Conservation (phyloP, 164 flowering plant genomes). For the Kingdonia uniflora region DNA sequence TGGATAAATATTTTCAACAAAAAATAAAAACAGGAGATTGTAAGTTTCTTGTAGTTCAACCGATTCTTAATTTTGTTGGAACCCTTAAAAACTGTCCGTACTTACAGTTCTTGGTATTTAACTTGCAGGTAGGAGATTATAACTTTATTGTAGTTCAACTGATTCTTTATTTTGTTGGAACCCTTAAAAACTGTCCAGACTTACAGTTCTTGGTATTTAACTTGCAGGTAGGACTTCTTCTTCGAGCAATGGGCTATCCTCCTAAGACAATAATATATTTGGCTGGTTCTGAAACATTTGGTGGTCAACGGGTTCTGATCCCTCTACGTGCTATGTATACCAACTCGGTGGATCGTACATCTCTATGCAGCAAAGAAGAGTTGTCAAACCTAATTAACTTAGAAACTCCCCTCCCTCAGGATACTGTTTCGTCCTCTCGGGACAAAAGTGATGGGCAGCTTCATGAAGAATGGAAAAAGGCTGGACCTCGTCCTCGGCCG, state of each 20-base stretch:
- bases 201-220: too few species aligned
- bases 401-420: constrained; percentile 48
- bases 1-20: too few species aligned
- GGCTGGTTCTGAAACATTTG: constrained; percentile 86
- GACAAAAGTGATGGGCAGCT: constrained; percentile 47
- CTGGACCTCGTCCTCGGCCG: constrained; percentile 98
- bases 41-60: too few species aligned
- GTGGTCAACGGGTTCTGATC: constrained; percentile 86
- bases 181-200: too few species aligned
- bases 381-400: constrained; percentile 51
- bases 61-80: too few species aligned
- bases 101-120: background rate
- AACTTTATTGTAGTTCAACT: background rate
- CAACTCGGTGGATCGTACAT: constrained; percentile 72
- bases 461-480: constrained; percentile 77
- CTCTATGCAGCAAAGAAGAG: constrained; percentile 70
- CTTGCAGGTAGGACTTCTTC: constrained; percentile 79
- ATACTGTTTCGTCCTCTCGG: constrained; percentile 31
- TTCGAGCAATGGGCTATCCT: constrained; percentile 90
- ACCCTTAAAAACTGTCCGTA: too few species aligned
- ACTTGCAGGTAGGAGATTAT: background rate
- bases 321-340: constrained; percentile 86
- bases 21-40: too few species aligned
- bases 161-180: too few species aligned
- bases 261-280: constrained; percentile 71